Evolutionary conservation across 805 yeast species (phyloP).

Genomic region (Wickerhamomyces xylosicus): DNA sequence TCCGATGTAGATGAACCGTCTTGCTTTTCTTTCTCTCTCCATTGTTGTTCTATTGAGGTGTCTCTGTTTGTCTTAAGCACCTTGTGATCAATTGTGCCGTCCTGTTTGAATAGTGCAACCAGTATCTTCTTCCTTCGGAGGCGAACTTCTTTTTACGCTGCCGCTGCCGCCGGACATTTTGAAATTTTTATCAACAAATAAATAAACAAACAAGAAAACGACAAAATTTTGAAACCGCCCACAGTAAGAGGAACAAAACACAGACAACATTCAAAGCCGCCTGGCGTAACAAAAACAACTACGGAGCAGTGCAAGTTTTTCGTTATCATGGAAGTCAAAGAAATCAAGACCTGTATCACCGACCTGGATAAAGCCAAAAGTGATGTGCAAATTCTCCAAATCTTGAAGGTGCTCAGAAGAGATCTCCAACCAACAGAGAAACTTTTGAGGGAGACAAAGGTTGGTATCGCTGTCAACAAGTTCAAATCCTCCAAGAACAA

Average conservation of each 20-base stretch:
- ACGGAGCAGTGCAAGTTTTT: neutral
- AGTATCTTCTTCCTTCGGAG: no score
- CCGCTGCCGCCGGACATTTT: no score
- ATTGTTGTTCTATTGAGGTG: neutral
- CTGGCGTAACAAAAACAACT: neutral
- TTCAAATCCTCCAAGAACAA: constrained; percentile 56
- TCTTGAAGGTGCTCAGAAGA: constrained; percentile 53
- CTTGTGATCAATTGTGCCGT: no score
- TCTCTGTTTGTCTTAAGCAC: neutral
- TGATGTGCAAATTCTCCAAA: constrained; percentile 54
- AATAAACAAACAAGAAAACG: no score
- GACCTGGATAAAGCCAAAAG: constrained; percentile 65
- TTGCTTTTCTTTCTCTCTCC: constrained; percentile 17
- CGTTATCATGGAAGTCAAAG: constrained; percentile 52
- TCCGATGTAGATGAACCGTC: constrained; percentile 61
- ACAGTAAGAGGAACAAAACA: no score
- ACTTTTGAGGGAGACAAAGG: constrained; percentile 82
- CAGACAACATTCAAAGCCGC: no score
- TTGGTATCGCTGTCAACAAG: constrained; percentile 95
- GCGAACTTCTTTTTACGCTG: no score
- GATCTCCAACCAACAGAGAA: constrained; percentile 80
- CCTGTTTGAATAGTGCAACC: no score
- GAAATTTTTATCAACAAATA: no score
- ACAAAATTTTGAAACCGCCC: no score
- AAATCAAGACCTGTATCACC: constrained; percentile 57